Percentiles rank a stretch among this genome's conserved stretches.
Conservation (phyloP, 352 stramenopile genomes). For the Globisporangium takayamanum region DNA sequence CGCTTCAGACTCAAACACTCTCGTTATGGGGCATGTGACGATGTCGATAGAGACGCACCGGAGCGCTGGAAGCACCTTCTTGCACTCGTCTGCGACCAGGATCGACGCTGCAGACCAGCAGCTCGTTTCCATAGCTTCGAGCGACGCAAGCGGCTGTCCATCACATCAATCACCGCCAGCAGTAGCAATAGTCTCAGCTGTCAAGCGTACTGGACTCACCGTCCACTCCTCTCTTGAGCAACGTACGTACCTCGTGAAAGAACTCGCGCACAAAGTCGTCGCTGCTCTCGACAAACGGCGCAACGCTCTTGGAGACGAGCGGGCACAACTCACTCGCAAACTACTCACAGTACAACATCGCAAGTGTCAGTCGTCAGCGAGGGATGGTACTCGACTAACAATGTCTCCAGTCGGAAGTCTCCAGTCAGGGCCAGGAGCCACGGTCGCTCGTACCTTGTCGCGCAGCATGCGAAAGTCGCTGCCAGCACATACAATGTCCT, state of each 20-base stretch:
- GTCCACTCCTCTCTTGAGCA: too few relatives aligned
- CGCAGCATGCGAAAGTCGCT: constrained; percentile 68
- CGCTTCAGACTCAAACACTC: neutral
- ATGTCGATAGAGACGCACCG: constrained; percentile 27
- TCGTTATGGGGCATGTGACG: neutral
- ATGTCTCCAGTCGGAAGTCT: neutral
- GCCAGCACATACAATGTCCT: constrained; percentile 64
- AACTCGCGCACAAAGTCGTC: constrained; percentile 40
- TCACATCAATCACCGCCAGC: neutral
- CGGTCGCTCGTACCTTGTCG: constrained; percentile 30
- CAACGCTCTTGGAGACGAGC: constrained; percentile 26
- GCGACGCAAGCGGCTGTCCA: constrained; percentile 26
- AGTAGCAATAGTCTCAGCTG: neutral
- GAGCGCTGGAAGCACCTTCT: constrained; percentile 80
- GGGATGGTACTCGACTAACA: neutral
- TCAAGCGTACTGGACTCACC: neutral
- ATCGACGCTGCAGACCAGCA: constrained; percentile 65
- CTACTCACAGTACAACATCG: constrained; percentile 15
- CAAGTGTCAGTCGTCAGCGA: neutral
- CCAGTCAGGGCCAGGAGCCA: neutral
- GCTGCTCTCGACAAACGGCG: constrained; percentile 36
- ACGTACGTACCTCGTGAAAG: constrained; percentile 29
- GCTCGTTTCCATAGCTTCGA: constrained; percentile 37
- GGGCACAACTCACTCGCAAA: constrained; percentile 41
- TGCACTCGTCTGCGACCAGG: constrained; percentile 71